Evolutionary conservation across 1,284 basidiomycete species (phyloP).

Genomic region (Cerioporus squamosus): DNA sequence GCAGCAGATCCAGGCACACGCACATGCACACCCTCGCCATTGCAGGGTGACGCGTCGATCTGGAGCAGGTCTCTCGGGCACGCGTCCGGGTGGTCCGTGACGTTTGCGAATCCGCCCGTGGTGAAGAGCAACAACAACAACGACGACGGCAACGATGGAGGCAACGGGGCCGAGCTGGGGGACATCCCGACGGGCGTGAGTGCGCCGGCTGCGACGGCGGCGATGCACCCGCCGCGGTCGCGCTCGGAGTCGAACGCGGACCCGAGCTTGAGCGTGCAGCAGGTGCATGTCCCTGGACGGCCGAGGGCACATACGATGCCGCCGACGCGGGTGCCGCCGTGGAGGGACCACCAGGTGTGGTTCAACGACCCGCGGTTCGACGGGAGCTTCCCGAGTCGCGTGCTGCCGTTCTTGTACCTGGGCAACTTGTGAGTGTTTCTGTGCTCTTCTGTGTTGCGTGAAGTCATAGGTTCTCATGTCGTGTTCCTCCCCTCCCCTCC

Average conservation of each 20-base stretch:
- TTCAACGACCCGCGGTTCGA: slow-evolving; percentile 93
- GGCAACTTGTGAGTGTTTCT: slow-evolving; percentile 81
- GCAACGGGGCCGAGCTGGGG: background rate
- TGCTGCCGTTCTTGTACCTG: slow-evolving; percentile 93
- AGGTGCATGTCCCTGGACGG: slow-evolving; percentile 38
- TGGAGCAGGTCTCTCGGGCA: slow-evolving; percentile 20
- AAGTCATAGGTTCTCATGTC: background rate
- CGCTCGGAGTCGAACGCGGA: slow-evolving; percentile 26
- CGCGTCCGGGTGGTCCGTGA: slow-evolving; percentile 53
- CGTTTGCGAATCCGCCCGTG: slow-evolving; percentile 45
- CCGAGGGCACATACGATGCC: slow-evolving; percentile 74
- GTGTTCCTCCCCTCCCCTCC: background rate
- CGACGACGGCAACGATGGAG: no score
- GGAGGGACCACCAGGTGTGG: slow-evolving; percentile 83
- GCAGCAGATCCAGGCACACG: background rate
- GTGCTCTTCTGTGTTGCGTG: slow-evolving; percentile 10
- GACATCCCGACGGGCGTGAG: slow-evolving; percentile 7
- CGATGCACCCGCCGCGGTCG: slow-evolving; percentile 21
- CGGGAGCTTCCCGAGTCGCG: slow-evolving; percentile 93
- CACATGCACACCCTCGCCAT: slow-evolving; percentile 3
- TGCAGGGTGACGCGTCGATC: slow-evolving; percentile 7
- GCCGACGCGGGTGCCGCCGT: slow-evolving; percentile 65
- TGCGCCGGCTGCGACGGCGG: slow-evolving; percentile 26
- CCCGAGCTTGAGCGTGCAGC: slow-evolving; percentile 3
- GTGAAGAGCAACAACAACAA: background rate